Conservation (phyloP, 805 yeast species). For the Metschnikowia orientalis region DNA sequence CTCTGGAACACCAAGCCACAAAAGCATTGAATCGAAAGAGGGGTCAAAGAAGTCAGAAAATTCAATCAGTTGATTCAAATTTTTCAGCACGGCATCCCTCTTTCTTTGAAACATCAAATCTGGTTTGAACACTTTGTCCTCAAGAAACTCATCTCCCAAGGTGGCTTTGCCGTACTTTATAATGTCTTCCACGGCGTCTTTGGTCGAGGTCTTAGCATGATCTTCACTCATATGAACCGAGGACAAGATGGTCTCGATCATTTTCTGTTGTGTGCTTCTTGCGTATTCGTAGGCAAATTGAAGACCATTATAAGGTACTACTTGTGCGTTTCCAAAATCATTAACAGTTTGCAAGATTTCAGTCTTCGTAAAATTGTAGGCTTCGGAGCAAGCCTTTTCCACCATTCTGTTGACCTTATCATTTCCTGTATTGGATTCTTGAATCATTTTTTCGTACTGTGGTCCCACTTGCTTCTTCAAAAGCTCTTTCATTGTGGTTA, state of each 20-base stretch:
- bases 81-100: constrained; percentile 56
- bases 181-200: constrained; percentile 56
- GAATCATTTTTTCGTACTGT: constrained; percentile 50
- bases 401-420: constrained; percentile 58
- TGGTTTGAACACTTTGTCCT: constrained; percentile 60
- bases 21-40: constrained; percentile 53
- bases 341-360: constrained; percentile 50
- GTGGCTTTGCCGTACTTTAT: constrained; percentile 56
- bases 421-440: constrained; percentile 49
- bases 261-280: constrained; percentile 57
- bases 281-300: constrained; percentile 69
- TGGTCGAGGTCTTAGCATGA: constrained; percentile 60
- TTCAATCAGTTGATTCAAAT: constrained; percentile 56
- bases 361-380: constrained; percentile 57
- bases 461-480: constrained; percentile 57
- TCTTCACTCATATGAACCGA: constrained; percentile 64
- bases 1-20: constrained; percentile 40
- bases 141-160: constrained; percentile 59
- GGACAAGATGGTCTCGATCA: constrained; percentile 60
- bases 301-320: constrained; percentile 58
- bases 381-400: constrained; percentile 54
- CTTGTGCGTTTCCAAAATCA: constrained; percentile 47
- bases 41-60: constrained; percentile 79
- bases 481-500: constrained; percentile 42
- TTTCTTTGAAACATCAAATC: constrained; percentile 79